Evolutionary conservation across 1,284 basidiomycete genomes (phyloP).

Genomic region (Erythrobasidium hasegawianum): DNA sequence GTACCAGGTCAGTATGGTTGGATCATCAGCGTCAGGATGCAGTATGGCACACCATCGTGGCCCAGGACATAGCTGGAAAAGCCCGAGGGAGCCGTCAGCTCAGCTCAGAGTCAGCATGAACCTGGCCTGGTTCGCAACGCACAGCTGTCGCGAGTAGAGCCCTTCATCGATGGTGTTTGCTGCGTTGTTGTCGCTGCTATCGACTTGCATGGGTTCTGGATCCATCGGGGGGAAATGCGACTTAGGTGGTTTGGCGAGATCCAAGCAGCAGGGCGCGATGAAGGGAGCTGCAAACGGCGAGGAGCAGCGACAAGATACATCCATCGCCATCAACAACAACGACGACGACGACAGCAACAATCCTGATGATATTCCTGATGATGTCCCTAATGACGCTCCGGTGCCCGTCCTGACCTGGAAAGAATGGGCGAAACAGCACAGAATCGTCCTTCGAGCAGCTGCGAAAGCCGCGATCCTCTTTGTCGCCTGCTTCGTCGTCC

Average conservation of each 20-base stretch:
- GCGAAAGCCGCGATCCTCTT: constrained; percentile 79
- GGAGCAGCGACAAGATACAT: not conserved
- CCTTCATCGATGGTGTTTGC: constrained; percentile 41
- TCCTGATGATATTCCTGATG: not conserved
- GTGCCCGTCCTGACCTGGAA: constrained; percentile 1
- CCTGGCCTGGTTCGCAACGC: constrained; percentile 53
- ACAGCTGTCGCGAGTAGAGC: constrained; percentile 93
- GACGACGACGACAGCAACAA: not conserved
- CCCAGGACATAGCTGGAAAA: constrained; percentile 80
- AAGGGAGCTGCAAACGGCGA: not conserved
- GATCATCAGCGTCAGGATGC: not conserved
- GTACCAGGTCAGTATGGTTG: no score
- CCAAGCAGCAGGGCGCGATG: not conserved
- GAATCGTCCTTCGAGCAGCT: constrained; percentile 68
- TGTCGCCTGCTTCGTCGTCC: constrained; percentile 50
- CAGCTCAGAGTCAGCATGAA: constrained; percentile 38
- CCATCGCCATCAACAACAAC: not conserved
- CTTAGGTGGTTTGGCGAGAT: not conserved
- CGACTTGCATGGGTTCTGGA: constrained; percentile 22
- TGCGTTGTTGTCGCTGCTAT: not conserved
- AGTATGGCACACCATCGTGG: constrained; percentile 69
- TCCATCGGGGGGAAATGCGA: not conserved
- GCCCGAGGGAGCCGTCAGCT: constrained; percentile 35
- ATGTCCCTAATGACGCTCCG: not conserved
- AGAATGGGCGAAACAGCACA: constrained; percentile 4